phyloP scores from a whole-genome alignment of 192 early-diverging fungal genomes.

The Cetraspora pellucida region DNA sequence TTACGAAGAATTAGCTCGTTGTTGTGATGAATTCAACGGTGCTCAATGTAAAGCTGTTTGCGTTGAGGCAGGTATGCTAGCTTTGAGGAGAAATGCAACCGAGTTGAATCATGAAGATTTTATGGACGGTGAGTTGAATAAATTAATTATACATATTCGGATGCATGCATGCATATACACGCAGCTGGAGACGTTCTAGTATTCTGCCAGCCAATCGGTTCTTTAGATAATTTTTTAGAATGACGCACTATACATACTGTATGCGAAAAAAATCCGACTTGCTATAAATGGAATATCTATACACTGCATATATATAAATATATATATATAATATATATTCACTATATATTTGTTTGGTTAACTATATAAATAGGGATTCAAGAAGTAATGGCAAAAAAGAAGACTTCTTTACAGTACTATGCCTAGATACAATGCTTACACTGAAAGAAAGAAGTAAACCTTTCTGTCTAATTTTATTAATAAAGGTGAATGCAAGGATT shows the following conservation, averaged over 20 bases:
- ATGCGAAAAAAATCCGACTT: too few species aligned
- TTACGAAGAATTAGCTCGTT: slow-evolving; percentile 93
- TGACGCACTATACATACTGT: too few species aligned
- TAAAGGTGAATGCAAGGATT: too few species aligned
- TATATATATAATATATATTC: neutral
- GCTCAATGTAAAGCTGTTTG: slow-evolving; percentile 99
- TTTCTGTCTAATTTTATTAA: too few species aligned
- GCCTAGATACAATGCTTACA: slow-evolving; percentile 50
- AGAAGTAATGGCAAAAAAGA: slow-evolving; percentile 99
- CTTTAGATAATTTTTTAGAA: too few species aligned
- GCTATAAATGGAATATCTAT: too few species aligned
- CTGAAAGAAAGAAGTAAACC: too few species aligned
- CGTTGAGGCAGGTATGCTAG: slow-evolving; percentile 98
- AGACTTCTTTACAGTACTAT: slow-evolving; percentile 92
- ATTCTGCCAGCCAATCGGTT: too few species aligned
- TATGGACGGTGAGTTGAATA: slow-evolving; percentile 69
- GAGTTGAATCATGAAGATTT: slow-evolving; percentile 96
- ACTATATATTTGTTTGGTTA: neutral
- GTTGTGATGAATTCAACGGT: slow-evolving; percentile 98
- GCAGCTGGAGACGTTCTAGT: too few species aligned
- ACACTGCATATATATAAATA: neutral
- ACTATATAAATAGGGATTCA: slow-evolving; percentile 68
- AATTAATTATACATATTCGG: slow-evolving; percentile 33
- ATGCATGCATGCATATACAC: neutral
- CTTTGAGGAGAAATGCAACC: slow-evolving; percentile 82